phyloP scores from a whole-genome alignment of 2,329 filamentous ascomycete species.

The Nigrospora osmanthi region DNA sequence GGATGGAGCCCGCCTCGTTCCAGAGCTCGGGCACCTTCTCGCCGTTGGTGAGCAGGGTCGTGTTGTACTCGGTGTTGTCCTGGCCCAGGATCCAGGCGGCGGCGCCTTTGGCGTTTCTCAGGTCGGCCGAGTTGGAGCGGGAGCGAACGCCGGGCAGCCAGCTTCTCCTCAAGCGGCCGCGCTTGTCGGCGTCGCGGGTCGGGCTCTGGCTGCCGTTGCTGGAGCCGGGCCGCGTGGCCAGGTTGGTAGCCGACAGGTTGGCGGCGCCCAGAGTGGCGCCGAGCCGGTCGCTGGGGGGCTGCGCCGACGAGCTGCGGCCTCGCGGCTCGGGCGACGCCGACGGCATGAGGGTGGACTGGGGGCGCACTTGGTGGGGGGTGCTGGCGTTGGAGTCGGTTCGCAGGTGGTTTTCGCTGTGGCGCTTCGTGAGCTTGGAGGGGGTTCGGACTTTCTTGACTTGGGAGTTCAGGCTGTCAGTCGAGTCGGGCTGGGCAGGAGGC shows the following conservation, averaged over 20 bases:
- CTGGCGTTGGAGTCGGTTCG: slow-evolving; percentile 18
- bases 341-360: slow-evolving; percentile 6
- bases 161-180: slow-evolving; percentile 40
- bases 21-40: slow-evolving; percentile 60
- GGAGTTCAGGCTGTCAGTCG: no score
- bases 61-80: slow-evolving; percentile 47
- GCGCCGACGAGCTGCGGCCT: slow-evolving; percentile 40
- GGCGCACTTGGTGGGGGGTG: slow-evolving; percentile 6
- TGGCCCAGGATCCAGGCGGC: slow-evolving; percentile 51
- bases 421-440: slow-evolving; percentile 11
- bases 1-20: slow-evolving; percentile 51
- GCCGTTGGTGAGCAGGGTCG: slow-evolving; percentile 39
- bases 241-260: slow-evolving; percentile 14
- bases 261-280: slow-evolving; percentile 19
- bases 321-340: slow-evolving; percentile 27
- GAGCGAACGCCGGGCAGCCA: slow-evolving; percentile 46
- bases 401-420: slow-evolving; percentile 16
- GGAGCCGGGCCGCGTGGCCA: slow-evolving; percentile 19
- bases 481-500: no score
- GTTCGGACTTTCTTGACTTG: not conserved
- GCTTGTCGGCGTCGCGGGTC: slow-evolving; percentile 21
- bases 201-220: slow-evolving; percentile 37
- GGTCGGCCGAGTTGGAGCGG: slow-evolving; percentile 39
- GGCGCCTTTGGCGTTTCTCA: slow-evolving; percentile 12
- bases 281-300: slow-evolving; percentile 25